Evolutionary conservation across 1,284 basidiomycete species (phyloP).

Genomic region (Peniophora sp.): DNA sequence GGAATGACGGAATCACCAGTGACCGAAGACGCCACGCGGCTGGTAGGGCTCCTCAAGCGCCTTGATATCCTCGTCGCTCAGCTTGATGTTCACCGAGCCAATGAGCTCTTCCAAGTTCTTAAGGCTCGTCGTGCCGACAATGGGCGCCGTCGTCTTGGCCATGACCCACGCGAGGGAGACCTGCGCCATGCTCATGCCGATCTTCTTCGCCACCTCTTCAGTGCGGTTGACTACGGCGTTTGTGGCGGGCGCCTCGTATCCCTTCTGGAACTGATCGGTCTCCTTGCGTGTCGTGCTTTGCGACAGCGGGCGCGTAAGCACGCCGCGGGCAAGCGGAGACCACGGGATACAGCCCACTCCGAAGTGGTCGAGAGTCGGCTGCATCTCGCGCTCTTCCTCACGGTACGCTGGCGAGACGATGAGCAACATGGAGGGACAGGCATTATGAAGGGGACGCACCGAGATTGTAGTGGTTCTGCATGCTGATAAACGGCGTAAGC

Average conservation of each 20-base stretch:
- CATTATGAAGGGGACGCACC: no score
- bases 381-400: constrained; percentile 1
- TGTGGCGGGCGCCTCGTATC: neutral
- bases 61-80: constrained; percentile 34
- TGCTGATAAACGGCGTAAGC: constrained; percentile 1
- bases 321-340: constrained; percentile 31
- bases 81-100: constrained; percentile 22
- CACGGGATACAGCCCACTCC: constrained; percentile 26
- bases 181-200: constrained; percentile 29
- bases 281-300: no score
- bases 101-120: constrained; percentile 23
- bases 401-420: neutral
- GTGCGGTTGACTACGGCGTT: constrained; percentile 18
- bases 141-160: constrained; percentile 22
- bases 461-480: constrained; percentile 1
- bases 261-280: no score
- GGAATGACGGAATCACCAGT: constrained; percentile 6
- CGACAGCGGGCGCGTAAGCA: constrained; percentile 24
- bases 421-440: no score
- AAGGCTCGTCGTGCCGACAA: constrained; percentile 24
- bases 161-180: constrained; percentile 28
- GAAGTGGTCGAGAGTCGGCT: constrained; percentile 7
- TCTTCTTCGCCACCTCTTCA: constrained; percentile 27
- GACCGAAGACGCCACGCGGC: constrained; percentile 12
- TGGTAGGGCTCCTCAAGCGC: constrained; percentile 21